These are phyloP conservation scores for Aaosphaeria pasadenensis DNA, from an alignment of 2,329 filamentous ascomycete genomes.

Conservation along the genomic window DNA sequence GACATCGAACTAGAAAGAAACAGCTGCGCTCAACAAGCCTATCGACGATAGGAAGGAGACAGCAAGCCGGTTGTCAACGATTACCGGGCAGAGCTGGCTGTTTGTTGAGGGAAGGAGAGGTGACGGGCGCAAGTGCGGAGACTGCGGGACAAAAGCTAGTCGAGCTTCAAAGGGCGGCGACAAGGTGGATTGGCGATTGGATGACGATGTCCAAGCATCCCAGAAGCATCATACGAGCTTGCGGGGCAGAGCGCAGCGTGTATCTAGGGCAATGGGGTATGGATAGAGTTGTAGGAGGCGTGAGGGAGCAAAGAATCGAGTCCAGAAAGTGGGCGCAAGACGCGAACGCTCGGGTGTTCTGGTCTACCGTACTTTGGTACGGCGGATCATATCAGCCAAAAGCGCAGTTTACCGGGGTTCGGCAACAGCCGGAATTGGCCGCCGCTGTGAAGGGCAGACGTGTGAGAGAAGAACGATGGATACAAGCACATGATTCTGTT, in stretches of 20 bases:
- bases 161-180: constrained; percentile 34
- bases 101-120: constrained; percentile 19
- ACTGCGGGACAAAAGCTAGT: constrained; percentile 35
- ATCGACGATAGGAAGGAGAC: neutral
- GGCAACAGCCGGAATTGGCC: no score
- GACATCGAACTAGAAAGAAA: constrained; percentile 46
- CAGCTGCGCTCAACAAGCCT: constrained; percentile 7
- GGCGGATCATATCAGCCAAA: constrained; percentile 5
- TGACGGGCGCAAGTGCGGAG: constrained; percentile 31
- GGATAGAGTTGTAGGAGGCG: constrained; percentile 21
- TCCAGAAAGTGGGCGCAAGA: constrained; percentile 7
- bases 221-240: constrained; percentile 27
- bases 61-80: neutral
- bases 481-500: no score
- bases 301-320: constrained; percentile 19
- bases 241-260: constrained; percentile 11
- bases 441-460: no score
- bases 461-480: no score
- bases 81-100: constrained; percentile 11
- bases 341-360: neutral
- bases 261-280: constrained; percentile 23
- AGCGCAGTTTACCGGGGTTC: constrained; percentile 1
- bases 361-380: constrained; percentile 1
- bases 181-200: constrained; percentile 23
- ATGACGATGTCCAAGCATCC: constrained; percentile 11